These are phyloP conservation scores for Neurospora sp. DNA, from an alignment of 495 filamentous ascomycete genomes.

Conservation along the genomic window DNA sequence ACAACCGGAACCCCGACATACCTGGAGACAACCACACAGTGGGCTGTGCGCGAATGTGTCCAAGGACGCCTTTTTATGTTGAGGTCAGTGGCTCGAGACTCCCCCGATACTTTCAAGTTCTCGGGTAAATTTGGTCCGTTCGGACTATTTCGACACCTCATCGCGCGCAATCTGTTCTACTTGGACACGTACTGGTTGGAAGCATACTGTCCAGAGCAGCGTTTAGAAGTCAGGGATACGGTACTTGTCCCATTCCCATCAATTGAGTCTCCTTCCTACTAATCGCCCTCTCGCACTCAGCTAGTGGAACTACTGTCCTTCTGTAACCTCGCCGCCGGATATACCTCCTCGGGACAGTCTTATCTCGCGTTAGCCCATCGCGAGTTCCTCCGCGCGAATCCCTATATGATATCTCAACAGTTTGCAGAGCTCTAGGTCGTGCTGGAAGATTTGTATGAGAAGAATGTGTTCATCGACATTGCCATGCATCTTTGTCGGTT, in stretches of 20 bases:
- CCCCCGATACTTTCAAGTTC: background rate
- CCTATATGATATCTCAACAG: background rate
- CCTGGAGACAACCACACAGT: background rate
- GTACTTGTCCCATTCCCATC: background rate
- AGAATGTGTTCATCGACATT: background rate
- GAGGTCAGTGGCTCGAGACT: background rate
- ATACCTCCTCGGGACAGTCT: background rate
- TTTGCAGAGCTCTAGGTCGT: background rate
- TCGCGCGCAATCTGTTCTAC: background rate
- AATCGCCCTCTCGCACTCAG: background rate
- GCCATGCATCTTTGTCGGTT: background rate
- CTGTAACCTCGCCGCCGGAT: background rate
- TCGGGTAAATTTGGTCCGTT: background rate
- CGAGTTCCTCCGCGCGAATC: background rate
- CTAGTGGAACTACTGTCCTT: background rate
- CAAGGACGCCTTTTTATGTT: background rate
- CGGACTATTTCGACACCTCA: background rate
- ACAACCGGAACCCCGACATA: background rate
- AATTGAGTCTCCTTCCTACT: background rate
- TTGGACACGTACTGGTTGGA: background rate
- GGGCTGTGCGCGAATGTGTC: background rate
- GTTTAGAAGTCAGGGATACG: background rate
- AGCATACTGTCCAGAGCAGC: background rate
- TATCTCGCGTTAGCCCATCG: background rate
- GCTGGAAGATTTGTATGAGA: background rate